Base-by-base conservation (phyloP, 1,284 basidiomycete species). In the Trichosporon inkin region DNA sequence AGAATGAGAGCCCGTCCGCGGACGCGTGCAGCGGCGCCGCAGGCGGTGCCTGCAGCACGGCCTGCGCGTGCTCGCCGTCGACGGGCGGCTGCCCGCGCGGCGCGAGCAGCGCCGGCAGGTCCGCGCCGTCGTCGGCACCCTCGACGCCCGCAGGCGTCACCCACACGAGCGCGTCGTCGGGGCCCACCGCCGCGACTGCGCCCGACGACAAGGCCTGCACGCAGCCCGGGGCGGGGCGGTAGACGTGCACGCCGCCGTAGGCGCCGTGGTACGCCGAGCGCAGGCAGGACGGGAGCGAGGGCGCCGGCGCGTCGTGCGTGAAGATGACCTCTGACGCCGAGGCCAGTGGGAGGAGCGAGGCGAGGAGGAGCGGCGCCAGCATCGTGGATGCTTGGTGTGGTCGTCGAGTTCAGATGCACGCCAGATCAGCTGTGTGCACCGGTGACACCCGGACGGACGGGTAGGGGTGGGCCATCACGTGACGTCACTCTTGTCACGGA, bases 201-300 rank as follows among this genome's bases (percentile, higher is more conserved):
- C 67, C 73, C 2, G 44, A 35, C 13, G 38, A 22, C 37, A 68
- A 49, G 2, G 53, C 17, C 5, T 37, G 47, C 19, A 65, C n/a
- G 49, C 71, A 75, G 6, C 61, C 68, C 8, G 68, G 10, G 8
- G 38, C 8, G 32, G 60, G 28, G 32, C 52, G 20, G 60, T 54
- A 47, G 62, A 67, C 57, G 53, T 61, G 53, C 44, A 44, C 10
- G n/a, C 49, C 60, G 39, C 69, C 73, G 55, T 72, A 74, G 6
- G 59, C 44, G 10, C 73, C 73, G 41, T 66, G 64, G 62, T 71
- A 72, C 10, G 62, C 49, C 17, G 54, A 17, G 13, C 41, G 60
- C 38, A 70, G 60, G 52, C 68, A 70, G 6, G 61, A 13, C 19
- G 66, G 57, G 32, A 56, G 58, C 17, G 24, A 8, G 19, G 56